Percentiles rank a stretch among this genome's conserved stretches.
phyloP scores from a whole-genome alignment of 2,329 filamentous ascomycete species.

The Didymella arachidicola region DNA sequence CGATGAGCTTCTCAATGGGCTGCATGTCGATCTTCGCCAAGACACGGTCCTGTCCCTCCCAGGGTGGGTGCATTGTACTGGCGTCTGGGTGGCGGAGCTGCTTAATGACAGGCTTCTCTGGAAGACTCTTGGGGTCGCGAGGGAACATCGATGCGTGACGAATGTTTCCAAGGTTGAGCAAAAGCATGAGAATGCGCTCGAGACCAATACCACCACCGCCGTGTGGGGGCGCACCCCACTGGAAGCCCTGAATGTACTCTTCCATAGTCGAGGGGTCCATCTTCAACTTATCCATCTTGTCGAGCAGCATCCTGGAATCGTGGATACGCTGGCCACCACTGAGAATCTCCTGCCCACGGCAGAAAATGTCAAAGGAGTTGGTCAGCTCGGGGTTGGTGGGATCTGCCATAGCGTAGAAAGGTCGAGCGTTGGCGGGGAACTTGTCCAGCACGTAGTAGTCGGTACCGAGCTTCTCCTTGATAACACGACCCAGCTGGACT shows the following conservation, averaged over 20 bases:
- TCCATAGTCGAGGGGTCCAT: conserved; percentile 85
- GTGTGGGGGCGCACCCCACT: conserved; percentile 87
- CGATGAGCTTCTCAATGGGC: conserved; percentile 84
- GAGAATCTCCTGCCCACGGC: conserved; percentile 90
- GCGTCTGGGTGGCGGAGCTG: conserved; percentile 85
- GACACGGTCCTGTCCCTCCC: conserved; percentile 62
- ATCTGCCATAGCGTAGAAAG: conserved; percentile 92
- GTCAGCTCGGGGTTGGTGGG: conserved; percentile 75
- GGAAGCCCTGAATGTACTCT: conserved; percentile 88
- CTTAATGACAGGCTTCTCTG: conserved; percentile 67
- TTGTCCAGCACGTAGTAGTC: conserved; percentile 97
- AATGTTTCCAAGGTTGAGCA: conserved; percentile 88
- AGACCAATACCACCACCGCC: conserved; percentile 89
- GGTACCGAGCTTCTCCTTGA: conserved; percentile 85
- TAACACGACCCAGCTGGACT: conserved; percentile 81
- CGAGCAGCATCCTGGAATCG: conserved; percentile 74
- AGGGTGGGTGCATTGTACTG: conserved; percentile 76
- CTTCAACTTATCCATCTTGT: conserved; percentile 77
- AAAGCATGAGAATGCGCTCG: conserved; percentile 85
- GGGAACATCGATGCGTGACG: conserved; percentile 87
- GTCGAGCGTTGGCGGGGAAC: conserved; percentile 82
- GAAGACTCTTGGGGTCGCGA: conserved; percentile 87
- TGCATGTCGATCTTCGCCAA: conserved; percentile 66
- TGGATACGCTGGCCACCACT: conserved; percentile 95
- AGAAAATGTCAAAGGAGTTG: conserved; percentile 95